Base-by-base conservation (phyloP, 371 early-diverging fungal genomes). In the Circinella minor region DNA sequence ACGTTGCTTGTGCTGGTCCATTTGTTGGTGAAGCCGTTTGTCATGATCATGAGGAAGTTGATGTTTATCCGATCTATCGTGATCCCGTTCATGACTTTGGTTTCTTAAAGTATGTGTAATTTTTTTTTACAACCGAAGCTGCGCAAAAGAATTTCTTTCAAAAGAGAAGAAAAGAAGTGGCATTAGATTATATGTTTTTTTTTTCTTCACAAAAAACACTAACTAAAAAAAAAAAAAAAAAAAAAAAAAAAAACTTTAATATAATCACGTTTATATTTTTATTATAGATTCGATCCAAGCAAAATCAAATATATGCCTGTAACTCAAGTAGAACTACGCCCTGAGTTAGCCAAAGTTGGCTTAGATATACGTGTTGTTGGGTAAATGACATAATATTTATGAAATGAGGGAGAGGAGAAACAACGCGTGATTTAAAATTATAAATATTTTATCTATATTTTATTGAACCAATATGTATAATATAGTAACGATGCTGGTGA, bases 351-450 rank as follows among this genome's bases (percentile, higher is more conserved):
- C 14, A 89, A 91, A 70, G 93, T 96, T 10, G 97, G 97, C 15
- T 82, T 95, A 51, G 97, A 97, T 46, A 93, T 97, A 75, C 89
- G 95, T 9, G 94, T 97, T 10, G 95, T 96, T 51, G 97, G 96
- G 84, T 84, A 80, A 76, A 5, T 7, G 4, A 20, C 7, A 49
- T 67, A 27, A 34, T 27, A 57, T 27, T 57, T 5, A 57, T 37
- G 11, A 43, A 43, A 11, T 43, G 43, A 11, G 43, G 43, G 43
- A 3, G 43, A 43, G 6, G 6, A 11, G 6, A 11, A 43, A 11
- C 6, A 43, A 11, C 43, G 43, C 43, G 43, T 43, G 43, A 43
- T 43, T 6, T 1, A 27, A 27, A 27, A n/a, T n/a, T n/a, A n/a
- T n/a, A n/a, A n/a, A n/a, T 1, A 1, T 27, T 27, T 27, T 27